Evolutionary conservation across 1,284 basidiomycete genomes (phyloP).

Genomic region (Tilletia walkeri): DNA sequence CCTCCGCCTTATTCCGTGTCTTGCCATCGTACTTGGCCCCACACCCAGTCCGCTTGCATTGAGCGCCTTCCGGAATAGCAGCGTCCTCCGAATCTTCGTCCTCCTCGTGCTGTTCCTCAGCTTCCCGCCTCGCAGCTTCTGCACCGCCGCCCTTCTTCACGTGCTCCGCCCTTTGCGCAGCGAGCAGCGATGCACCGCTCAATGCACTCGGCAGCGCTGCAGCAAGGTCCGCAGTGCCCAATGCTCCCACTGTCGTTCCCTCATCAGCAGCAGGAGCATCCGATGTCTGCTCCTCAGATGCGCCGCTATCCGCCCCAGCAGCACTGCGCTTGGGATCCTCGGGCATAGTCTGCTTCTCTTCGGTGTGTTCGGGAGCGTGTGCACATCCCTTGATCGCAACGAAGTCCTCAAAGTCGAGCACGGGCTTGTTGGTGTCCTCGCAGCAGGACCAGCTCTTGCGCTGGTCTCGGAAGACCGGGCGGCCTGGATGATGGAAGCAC

Average conservation of each 20-base stretch:
- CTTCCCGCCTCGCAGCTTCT: background rate
- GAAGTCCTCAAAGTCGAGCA: conserved; percentile 55
- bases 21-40: conserved; percentile 30
- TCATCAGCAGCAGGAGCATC: background rate
- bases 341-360: conserved; percentile 37
- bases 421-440: conserved; percentile 52
- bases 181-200: background rate
- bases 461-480: conserved; percentile 54
- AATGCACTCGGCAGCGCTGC: background rate
- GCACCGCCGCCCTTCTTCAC: background rate
- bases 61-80: conserved; percentile 27
- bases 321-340: conserved; percentile 1
- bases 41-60: conserved; percentile 43
- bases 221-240: background rate
- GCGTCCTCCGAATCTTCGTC: conserved; percentile 23
- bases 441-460: conserved; percentile 56
- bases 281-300: background rate
- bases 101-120: background rate
- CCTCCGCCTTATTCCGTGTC: conserved; percentile 28
- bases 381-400: conserved; percentile 47
- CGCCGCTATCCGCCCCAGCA: background rate
- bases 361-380: conserved; percentile 34
- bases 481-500: conserved; percentile 51
- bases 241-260: background rate
- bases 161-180: conserved; percentile 8